A percentile compares a stretch with the other conserved stretches of the same genome.
phyloP scores from a whole-genome alignment of 1,284 basidiomycete genomes.

The Acaromyces ingoldii region DNA sequence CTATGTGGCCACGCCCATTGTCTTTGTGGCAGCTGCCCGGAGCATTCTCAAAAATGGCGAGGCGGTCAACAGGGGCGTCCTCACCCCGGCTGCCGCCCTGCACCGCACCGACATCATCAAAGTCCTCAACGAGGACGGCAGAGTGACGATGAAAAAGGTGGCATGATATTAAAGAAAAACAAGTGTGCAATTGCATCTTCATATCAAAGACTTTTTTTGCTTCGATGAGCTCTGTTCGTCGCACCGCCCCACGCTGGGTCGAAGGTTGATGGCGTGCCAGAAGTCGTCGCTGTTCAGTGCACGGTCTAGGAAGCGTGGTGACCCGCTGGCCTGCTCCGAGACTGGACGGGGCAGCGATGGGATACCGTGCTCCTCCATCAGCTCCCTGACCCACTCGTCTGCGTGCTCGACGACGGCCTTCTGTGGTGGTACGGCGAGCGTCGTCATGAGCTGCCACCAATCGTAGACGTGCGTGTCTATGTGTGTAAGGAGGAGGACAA shows the following conservation, averaged over 20 bases:
- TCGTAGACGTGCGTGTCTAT: constrained; percentile 15
- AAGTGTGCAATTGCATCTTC: too few species aligned
- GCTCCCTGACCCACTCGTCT: constrained; percentile 11
- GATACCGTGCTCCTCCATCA: constrained; percentile 6
- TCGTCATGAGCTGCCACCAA: constrained; percentile 16
- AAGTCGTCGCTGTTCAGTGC: constrained; percentile 13
- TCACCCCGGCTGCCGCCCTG: constrained; percentile 11
- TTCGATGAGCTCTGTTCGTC: background rate
- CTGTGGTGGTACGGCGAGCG: background rate
- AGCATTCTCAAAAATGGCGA: constrained; percentile 9
- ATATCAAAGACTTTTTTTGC: too few species aligned
- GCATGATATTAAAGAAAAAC: too few species aligned
- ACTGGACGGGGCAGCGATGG: constrained; percentile 10
- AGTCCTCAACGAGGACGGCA: constrained; percentile 10
- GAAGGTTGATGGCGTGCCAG: constrained; percentile 8
- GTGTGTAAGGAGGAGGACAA: background rate
- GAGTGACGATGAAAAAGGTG: constrained; percentile 8
- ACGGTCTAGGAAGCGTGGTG: constrained; percentile 12
- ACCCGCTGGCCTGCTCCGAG: too few species aligned
- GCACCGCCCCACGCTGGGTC: constrained; percentile 8
- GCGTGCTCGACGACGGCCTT: background rate
- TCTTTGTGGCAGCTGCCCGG: constrained; percentile 13
- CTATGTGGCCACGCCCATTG: constrained; percentile 13
- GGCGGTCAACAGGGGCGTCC: constrained; percentile 9
- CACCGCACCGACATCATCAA: constrained; percentile 10